Base-by-base conservation (phyloP, 805 yeast species). In the Saccharomyces eubayanus region DNA sequence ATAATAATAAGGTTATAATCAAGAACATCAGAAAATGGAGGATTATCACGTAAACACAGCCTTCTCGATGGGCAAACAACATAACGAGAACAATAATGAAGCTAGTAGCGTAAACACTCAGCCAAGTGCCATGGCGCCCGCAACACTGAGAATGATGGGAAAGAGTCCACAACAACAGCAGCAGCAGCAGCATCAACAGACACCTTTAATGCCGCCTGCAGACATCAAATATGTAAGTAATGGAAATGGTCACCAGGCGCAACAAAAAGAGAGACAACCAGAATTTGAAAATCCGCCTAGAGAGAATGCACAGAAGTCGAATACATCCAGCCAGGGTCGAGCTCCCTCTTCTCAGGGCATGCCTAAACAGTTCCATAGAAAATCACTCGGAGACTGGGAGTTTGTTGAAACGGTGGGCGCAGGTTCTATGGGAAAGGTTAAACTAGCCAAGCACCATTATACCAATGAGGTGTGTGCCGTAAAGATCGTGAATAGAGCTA, bases 371-470 rank as follows among this genome's bases (percentile, higher is more conserved):
- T 87, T 87, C 61, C 92, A 90, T 68, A 81, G 98, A 58, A 86
- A 86, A 55, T 79, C 96, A 4, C 85, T 92, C 52, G 99, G 98
- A 12, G 97, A 94, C 59, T 92, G 99, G 99, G 96, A 89, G 61
- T 91, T 92, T 62, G 78, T 88, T 54, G 89, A 89, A 70, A 90
- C 97, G 2, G 87, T 94, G 47, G 99, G 99, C 46, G 96, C 98
- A 1, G 99, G 99, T 3, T 89, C 97, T 0, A 94, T 94, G 99
- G 99, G 99, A 55, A 95, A 92, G 69, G 99, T 94, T 49, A 94
- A 94, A 72, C 75, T 94, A 45, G 98, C 98, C 1, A 84, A 82
- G 62, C 96, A 91, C 72, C 81, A 87, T 59, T 71, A 82, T 31
- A 89, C 97, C 1, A 81, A 79, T 56, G 91, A 88, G 62, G 78